Conservation (phyloP, 768 basidiomycete species). For the Hypsizygus marmoreus region DNA sequence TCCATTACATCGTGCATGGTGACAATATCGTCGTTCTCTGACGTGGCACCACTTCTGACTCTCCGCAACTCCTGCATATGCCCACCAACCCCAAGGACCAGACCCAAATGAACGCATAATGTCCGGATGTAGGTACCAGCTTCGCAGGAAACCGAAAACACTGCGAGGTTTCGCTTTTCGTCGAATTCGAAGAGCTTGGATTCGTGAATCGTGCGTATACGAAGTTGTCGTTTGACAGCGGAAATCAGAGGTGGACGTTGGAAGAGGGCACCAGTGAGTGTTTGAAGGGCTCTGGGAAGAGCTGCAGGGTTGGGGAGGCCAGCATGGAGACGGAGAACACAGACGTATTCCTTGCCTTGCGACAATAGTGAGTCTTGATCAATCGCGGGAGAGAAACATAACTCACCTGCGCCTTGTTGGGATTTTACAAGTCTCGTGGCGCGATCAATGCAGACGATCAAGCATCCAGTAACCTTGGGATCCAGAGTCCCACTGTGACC, state of each 20-base stretch:
- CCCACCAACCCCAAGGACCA: conserved; percentile 95
- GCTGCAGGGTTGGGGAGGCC: conserved; percentile 78
- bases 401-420: conserved; percentile 93
- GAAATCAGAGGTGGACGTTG: conserved; percentile 99
- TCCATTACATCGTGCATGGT: conserved; percentile 99
- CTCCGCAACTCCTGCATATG: conserved; percentile 99
- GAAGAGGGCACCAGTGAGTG: conserved; percentile 96
- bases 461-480: conserved; percentile 97
- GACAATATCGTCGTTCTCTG: conserved; percentile 97
- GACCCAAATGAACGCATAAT: conserved; percentile 94
- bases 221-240: conserved; percentile 96
- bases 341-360: conserved; percentile 97
- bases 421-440: conserved; percentile 97
- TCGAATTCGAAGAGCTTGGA: conserved; percentile 96
- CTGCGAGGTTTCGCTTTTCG: conserved; percentile 92
- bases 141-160: conserved; percentile 99
- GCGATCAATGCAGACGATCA: conserved; percentile 99
- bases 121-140: conserved; percentile 97
- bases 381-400: conserved; percentile 3
- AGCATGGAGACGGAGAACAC: conserved; percentile 91
- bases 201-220: conserved; percentile 96
- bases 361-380: conserved; percentile 2
- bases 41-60: conserved; percentile 94
- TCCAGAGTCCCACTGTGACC: conserved; percentile 99
- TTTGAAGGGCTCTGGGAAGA: conserved; percentile 92